Percentiles rank a stretch among this genome's conserved stretches.
These are phyloP conservation scores for Ceriops decandra DNA, from an alignment of 345 rosid genomes.

Conservation along the genomic window DNA sequence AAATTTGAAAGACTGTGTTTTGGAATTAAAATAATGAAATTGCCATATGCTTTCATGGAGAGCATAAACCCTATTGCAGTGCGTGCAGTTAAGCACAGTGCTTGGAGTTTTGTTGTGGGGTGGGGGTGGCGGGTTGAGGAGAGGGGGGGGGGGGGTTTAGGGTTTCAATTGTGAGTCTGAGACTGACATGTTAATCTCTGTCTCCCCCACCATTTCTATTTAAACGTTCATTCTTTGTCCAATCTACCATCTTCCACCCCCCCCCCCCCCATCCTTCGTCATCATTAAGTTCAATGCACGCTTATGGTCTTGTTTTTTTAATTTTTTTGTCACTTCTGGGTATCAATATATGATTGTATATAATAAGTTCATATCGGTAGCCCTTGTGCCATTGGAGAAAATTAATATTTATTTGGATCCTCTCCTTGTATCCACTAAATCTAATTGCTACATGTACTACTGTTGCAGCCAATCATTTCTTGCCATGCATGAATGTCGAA, in stretches of 20 bases:
- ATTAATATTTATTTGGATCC: too few species aligned
- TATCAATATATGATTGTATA: too few species aligned
- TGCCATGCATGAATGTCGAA: too few species aligned
- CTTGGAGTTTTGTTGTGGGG: neutral
- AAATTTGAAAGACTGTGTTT: too few species aligned
- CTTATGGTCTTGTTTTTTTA: conserved; percentile 3
- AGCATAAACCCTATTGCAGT: conserved; percentile 13
- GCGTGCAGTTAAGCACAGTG: conserved; percentile 13
- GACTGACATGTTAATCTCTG: neutral
- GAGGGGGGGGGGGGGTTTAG: neutral
- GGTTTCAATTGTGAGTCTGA: conserved; percentile 5
- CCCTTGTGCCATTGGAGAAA: too few species aligned
- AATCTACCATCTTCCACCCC: neutral
- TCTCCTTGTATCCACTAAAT: too few species aligned
- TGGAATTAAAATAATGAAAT: conserved; percentile 2
- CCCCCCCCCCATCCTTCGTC: conserved; percentile 8
- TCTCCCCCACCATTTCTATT: too few species aligned
- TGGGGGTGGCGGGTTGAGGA: too few species aligned
- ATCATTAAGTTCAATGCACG: conserved; percentile 16
- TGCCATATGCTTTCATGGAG: conserved; percentile 1
- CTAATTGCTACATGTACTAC: too few species aligned
- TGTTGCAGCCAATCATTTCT: too few species aligned
- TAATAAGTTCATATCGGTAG: too few species aligned
- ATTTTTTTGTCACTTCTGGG: neutral
- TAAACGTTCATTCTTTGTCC: too few species aligned